Conservation (phyloP, 2,329 filamentous ascomycete species). For the Sporothrix pallida region DNA sequence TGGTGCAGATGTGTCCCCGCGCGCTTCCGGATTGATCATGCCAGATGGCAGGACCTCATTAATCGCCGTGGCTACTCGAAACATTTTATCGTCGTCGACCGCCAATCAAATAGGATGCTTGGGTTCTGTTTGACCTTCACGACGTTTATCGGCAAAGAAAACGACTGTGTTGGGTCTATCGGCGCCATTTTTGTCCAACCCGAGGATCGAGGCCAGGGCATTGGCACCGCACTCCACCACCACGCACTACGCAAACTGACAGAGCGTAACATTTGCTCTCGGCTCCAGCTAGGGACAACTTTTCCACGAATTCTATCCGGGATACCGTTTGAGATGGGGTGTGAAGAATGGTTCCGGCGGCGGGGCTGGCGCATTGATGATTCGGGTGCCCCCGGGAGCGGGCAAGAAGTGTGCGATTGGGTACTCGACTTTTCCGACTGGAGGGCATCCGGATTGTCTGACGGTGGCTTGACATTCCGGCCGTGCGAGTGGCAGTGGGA, state of each 20-base stretch:
- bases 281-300: conserved; percentile 62
- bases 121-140: conserved; percentile 67
- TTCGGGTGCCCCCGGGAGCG: conserved; percentile 50
- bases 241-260: conserved; percentile 57
- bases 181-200: conserved; percentile 60
- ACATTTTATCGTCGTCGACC: conserved; percentile 62
- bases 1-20: conserved; percentile 55
- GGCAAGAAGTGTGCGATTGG: conserved; percentile 60
- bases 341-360: conserved; percentile 59
- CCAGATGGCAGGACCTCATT: conserved; percentile 54
- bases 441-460: conserved; percentile 50
- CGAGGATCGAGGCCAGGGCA: conserved; percentile 54
- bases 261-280: conserved; percentile 54
- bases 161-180: conserved; percentile 60
- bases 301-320: conserved; percentile 65
- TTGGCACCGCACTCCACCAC: conserved; percentile 60
- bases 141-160: conserved; percentile 58
- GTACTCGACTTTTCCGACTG: conserved; percentile 59
- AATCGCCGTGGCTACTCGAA: conserved; percentile 61
- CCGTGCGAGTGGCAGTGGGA: conserved; percentile 53
- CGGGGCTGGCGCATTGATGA: conserved; percentile 60
- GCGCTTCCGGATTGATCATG: conserved; percentile 54
- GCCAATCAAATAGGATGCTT: conserved; percentile 51
- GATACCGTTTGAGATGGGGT: conserved; percentile 51
- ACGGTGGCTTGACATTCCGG: conserved; percentile 52